A percentile compares a stretch with the other conserved stretches of the same genome.
phyloP scores from a whole-genome alignment of 805 yeast species.

The Cyberlindnera samutprakarnensis region DNA sequence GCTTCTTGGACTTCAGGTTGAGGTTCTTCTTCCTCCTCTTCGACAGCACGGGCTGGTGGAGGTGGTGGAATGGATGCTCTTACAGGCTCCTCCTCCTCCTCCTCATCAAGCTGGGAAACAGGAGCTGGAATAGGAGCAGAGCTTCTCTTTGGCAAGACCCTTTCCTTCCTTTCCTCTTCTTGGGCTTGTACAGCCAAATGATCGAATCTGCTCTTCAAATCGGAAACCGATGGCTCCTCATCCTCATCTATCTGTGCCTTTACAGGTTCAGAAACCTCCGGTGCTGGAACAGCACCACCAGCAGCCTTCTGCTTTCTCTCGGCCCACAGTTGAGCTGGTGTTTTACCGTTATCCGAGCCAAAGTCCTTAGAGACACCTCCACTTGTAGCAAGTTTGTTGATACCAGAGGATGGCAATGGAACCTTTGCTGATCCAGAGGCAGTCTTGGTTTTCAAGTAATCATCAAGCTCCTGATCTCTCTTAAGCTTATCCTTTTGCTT shows the following conservation, averaged over 20 bases:
- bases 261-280: slow-evolving; percentile 13
- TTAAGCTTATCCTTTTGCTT: slow-evolving; percentile 27
- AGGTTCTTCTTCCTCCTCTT: slow-evolving; percentile 16
- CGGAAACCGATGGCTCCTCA: slow-evolving; percentile 22
- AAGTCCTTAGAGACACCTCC: slow-evolving; percentile 55
- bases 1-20: slow-evolving; percentile 21
- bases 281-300: slow-evolving; percentile 15
- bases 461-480: slow-evolving; percentile 29
- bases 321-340: slow-evolving; percentile 96
- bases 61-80: slow-evolving; percentile 19
- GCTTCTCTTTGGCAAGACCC: slow-evolving; percentile 5
- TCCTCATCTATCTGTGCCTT: slow-evolving; percentile 26
- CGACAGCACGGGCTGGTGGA: slow-evolving; percentile 17
- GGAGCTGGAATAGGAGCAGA: slow-evolving; percentile 10
- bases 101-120: slow-evolving; percentile 5
- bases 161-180: slow-evolving; percentile 20
- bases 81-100: slow-evolving; percentile 9
- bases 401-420: slow-evolving; percentile 17
- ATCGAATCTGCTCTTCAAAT: slow-evolving; percentile 32
- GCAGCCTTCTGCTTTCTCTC: slow-evolving; percentile 54
- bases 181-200: slow-evolving; percentile 19
- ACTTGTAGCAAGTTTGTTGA: slow-evolving; percentile 33
- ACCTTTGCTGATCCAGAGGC: slow-evolving; percentile 20
- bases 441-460: slow-evolving; percentile 28
- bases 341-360: slow-evolving; percentile 68